Evolutionary conservation across 306 rosid genomes (phyloP), one percentile per base, ranked within the genome.

Genomic region (Mucuna pruriens): DNA sequence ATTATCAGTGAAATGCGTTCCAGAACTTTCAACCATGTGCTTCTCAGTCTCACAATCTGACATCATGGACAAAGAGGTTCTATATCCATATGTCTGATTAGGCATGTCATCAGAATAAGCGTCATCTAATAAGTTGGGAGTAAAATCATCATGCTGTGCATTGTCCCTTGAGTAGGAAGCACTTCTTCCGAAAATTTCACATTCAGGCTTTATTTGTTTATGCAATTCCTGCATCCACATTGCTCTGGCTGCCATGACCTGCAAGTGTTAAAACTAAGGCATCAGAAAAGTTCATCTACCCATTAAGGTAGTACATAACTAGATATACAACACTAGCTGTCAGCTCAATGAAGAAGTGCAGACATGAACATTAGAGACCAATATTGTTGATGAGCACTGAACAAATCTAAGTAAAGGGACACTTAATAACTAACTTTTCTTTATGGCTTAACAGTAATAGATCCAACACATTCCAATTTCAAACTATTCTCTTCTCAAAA

Each of bases 181-280:
- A 72, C 86, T 85, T 84, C 91, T 85, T 58, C 90, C 87, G 40
- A 71, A 83, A 85, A 84, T 75, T 74, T 86, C 89, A 75, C 83
- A 69, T 74, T 88, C 93, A 45, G 86, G 87, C 63, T 85, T 84
- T 46, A 80, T 87, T 77, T 89, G 91, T 87, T 87, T 86, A 10
- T 95, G 99, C 88, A 91, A 87, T 86, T 93, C 97, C 81, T 93
- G 89, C 99, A 95, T 95, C 99, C 99, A 95, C 89, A 84, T 82
- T 46, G 94, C 83, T 90, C 97, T 86, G 60, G 97, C 97, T 71
- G 69, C 97, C 94, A 77, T 87, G 52, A 95, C 92, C 99, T 95
- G 84, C 78, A 74, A 84, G 67, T 34, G 55, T 68, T 75, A 78
- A 69, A 75, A 80, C 77, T 33, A 81, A 71, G 77, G 58, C 31